Evolutionary conservation across 768 basidiomycete species (phyloP), one percentile per base, ranked within the genome.

Genomic region (Tylopilus sp.): DNA sequence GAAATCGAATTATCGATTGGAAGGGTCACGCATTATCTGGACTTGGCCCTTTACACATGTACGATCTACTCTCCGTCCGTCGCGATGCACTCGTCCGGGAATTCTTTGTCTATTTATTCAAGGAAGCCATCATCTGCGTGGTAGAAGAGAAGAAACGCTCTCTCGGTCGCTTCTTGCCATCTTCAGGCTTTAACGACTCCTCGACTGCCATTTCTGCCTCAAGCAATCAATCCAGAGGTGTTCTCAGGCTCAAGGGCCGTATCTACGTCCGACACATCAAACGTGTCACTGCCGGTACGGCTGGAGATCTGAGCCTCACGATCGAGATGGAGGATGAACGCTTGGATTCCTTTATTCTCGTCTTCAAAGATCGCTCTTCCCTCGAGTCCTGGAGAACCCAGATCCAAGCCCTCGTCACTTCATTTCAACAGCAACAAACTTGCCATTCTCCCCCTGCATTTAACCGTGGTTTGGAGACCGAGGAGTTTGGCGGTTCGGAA

Each of bases 81-180:
- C 85, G 95, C 45, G 96, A 96, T 59, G 75, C 86, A 11, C 87
- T 92, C 55, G 87, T 95, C 19, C 84, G 94, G 50, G 95, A 97
- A 69, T 98, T 98, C 71, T 90, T 86, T 66, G 92, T 97, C 55
- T 98, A 98, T 73, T 81, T 99, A 25, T 99, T 98, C 82, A 88
- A 87, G 64, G 93, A 98, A 70, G 97, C 97, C 11, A 90, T 99
- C 59, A 93, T 99, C 54, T 99, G 97, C 69, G 93, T 98, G n/a
- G 82, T 89, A 19, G 95, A 98, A 69, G 96, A 99, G 72, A 92
- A 86, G 76, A 95, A 92, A 63, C 84, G 88, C 24, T 84, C 86
- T 0, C 72, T 94, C 3, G 84, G 87, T 9, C 81, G 87, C 25
- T 76, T 93, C 42, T 77, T 93, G 6, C 85, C 86, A 28, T 84